Base-by-base conservation (phyloP, 108 stramenopile genomes). In the Skeletonema menzelii region DNA sequence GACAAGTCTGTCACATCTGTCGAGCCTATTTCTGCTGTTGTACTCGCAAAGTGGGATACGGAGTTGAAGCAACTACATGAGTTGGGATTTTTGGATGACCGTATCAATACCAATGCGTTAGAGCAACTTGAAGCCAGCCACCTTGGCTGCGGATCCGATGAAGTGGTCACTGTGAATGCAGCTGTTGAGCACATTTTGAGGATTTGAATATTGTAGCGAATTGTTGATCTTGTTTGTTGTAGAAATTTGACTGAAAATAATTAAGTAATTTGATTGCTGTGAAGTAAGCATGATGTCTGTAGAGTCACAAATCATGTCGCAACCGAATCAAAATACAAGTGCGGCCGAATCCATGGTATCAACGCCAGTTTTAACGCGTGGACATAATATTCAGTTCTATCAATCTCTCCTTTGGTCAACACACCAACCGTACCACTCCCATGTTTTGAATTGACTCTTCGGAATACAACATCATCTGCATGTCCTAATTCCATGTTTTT, bases 401-500 rank as follows among this genome's bases (percentile, higher is more conserved):
- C 88, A 65, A 98, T 94, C 28, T 89, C 46, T 10, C 91, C 90
- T 15, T 83, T 61, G 7, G 95, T 98, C 71, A 98, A 83, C 40
- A 83, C 62, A 44, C 95, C 96, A 2, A 98, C 92, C 32, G 94
- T 89, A 28, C 97, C 95, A 8, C 68, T 68, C 44, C 88, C 87
- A 34, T 91, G 87, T 66, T 96, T 96, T 10, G 87, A 87, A 67
- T 90, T 91, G 17, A 67, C 71, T 5, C 91, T 71, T 20, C 75
- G 63, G 71, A 91, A 93, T 27, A 97, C 84, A 26, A 75, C 60
- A 70, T 97, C 96, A 76, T 96, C 95, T 4, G 96, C 97, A 68
- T 91, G 76, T 46, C 97, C 97, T 20, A 98, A 65, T 80, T 98
- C 97, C 90, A 98, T 92, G 22, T 85, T 83, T 32, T 86, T 61